A percentile compares a stretch with the other conserved stretches of the same genome.
Evolutionary conservation across 768 basidiomycete genomes (phyloP).

Genomic region (Ephemerocybe angulata): DNA sequence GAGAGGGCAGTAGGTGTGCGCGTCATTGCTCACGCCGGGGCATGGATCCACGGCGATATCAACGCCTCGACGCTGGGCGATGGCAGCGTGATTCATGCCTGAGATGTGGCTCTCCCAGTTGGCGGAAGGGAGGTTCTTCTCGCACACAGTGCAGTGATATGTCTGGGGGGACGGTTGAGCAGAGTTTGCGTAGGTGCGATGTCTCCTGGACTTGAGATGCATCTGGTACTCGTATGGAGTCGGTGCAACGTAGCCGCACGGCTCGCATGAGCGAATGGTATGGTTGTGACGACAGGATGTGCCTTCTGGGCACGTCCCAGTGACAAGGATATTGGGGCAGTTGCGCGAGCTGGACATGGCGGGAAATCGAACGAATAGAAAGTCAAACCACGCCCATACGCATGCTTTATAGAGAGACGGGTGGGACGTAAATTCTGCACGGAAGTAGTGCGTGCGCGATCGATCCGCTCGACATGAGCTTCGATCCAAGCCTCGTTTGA

Average conservation of each 20-base stretch:
- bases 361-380: too few species aligned
- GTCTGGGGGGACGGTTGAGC: slow-evolving; percentile 19
- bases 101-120: slow-evolving; percentile 15
- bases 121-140: slow-evolving; percentile 15
- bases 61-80: slow-evolving; percentile 10
- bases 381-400: too few species aligned
- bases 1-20: slow-evolving; percentile 24
- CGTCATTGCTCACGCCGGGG: slow-evolving; percentile 15
- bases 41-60: background rate
- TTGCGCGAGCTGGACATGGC: slow-evolving; percentile 13
- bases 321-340: slow-evolving; percentile 34
- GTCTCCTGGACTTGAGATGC: slow-evolving; percentile 23
- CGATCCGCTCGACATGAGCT: too few species aligned
- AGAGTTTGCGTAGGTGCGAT: slow-evolving; percentile 25
- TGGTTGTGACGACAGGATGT: slow-evolving; percentile 30
- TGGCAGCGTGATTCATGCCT: slow-evolving; percentile 16
- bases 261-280: slow-evolving; percentile 34
- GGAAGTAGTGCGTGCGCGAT: too few species aligned
- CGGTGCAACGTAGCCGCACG: slow-evolving; percentile 34
- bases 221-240: slow-evolving; percentile 16
- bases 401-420: too few species aligned
- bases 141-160: slow-evolving; percentile 31
- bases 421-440: too few species aligned
- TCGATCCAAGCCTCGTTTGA: too few species aligned
- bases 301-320: slow-evolving; percentile 32